Base-by-base conservation (phyloP, 768 basidiomycete species). In the Gelatoporia subvermispora region DNA sequence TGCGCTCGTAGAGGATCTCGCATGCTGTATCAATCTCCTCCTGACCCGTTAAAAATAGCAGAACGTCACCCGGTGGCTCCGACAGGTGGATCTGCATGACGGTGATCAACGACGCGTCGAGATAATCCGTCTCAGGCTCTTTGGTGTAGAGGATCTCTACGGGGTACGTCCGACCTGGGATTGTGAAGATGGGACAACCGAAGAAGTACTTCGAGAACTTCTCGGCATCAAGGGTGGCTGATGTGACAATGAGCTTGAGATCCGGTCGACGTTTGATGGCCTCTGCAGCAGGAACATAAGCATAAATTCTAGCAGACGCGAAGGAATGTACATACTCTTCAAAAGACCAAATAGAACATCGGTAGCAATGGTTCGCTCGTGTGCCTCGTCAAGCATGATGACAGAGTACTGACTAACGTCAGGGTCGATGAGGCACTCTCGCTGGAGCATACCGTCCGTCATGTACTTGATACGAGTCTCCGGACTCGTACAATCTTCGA, bases 381-480 rank as follows among this genome's bases (percentile, higher is more conserved):
- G 96, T 10, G 96, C 96, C 70, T 99, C 96, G 64, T 99, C 96
- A 65, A 99, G 75, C 88, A 99, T 99, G 67, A 99, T 73, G 46
- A 97, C 92, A 2, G 91, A 92, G 65, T 99, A 99, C 41, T 83
- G 79, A 51, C 84, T 89, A 64, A 93, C 85, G 51, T 96, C 83
- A 4, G 95, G 95, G 61, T 99, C 96, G 62, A 98, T 89, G 45
- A 99, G 73, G 55, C 88, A 92, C 74, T 99, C 96, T 69, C 96
- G 82, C 61, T 97, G 91, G 21, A 99, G 77, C 93, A 99, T 97
- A 72, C 96, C 96, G 63, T 98, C 96, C 61, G 96, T 99, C 96
- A 99, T 97, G 78, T 96, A 99, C 69, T 98, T 99, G 78, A 99
- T 99, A 62, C 88, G 84, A 3, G 96, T 98, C 69, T 99, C 96